Evolutionary conservation across 78 protist species (phyloP).

Genomic region (Pelomyxa schiedti): DNA sequence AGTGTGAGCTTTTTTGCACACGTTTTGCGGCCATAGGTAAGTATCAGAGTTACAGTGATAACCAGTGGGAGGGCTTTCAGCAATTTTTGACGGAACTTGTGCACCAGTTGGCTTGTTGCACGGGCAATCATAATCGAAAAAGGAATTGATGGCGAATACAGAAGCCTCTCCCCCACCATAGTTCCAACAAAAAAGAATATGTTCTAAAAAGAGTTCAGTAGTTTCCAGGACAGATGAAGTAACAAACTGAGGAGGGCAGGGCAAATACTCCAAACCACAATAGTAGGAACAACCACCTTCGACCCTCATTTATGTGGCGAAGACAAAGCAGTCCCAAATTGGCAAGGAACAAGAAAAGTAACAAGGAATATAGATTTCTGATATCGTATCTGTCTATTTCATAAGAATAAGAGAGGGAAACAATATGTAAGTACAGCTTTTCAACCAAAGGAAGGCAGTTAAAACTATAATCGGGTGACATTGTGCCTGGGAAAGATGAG

Average conservation of each 20-base stretch:
- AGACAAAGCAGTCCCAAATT: no score
- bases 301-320: no score
- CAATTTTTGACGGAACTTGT: background rate
- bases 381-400: no score
- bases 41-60: background rate
- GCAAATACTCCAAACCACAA: no score
- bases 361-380: no score
- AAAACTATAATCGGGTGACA: constrained; percentile 2
- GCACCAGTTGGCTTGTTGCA: background rate
- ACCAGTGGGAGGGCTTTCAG: background rate
- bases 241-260: background rate
- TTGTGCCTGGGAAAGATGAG: background rate
- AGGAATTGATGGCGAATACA: constrained; percentile 3
- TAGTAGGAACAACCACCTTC: no score
- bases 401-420: no score
- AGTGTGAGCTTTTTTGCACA: background rate
- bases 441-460: background rate
- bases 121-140: background rate
- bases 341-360: no score
- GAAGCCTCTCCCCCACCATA: constrained; percentile 7
- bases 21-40: background rate
- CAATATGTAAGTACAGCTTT: background rate
- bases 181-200: constrained; percentile 6
- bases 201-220: background rate
- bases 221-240: no score